Base-by-base conservation (phyloP, 805 yeast species). In the Pichia rugopelliculosa region DNA sequence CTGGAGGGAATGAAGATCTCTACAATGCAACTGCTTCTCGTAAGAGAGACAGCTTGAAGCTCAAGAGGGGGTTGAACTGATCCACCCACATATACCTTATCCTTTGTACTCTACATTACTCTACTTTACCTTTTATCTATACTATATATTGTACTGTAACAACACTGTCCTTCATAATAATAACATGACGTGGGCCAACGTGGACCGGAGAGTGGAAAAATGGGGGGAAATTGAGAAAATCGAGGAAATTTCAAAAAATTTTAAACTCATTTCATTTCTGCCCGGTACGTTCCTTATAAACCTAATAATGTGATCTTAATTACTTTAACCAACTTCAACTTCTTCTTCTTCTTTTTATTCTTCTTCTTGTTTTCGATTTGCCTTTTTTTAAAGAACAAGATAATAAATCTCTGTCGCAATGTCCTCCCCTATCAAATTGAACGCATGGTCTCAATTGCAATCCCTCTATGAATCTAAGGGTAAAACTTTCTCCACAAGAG, bases 371-470 rank as follows among this genome's bases (percentile, higher is more conserved):
- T 13, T 9, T 6, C 15, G 20, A 15, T n/a, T n/a, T n/a, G 6
- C n/a, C 18, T 6, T 15, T 6, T 6, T 30, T 9, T 8, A 5
- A 15, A 15, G 5, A 7, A 15, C 20, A 22, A 37, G 26, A 12
- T 27, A 15, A 30, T 6, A n/a, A 22, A 22, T n/a, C 23, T 3
- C 6, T 18, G 10, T 15, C 13, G 46, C 25, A 27, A 64, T 64
- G 68, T 50, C 65, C 13, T 64, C 68, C 20, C 68, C 68, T 26
- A 34, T 56, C 46, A 90, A 87, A 56, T 77, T 89, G 59, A 80
- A 91, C 53, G 83, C 96, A 44, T 93, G 96, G 95, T 74, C 80
- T 56, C 72, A 80, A 59, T 78, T 93, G 58, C 84, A 88, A 73
- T 55, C 68, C 48, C 69, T 87, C 53, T 87, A 81, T 73, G 82